Evolutionary conservation across 164 flowering plant species (phyloP).

Genomic region (Houttuynia cordata): DNA sequence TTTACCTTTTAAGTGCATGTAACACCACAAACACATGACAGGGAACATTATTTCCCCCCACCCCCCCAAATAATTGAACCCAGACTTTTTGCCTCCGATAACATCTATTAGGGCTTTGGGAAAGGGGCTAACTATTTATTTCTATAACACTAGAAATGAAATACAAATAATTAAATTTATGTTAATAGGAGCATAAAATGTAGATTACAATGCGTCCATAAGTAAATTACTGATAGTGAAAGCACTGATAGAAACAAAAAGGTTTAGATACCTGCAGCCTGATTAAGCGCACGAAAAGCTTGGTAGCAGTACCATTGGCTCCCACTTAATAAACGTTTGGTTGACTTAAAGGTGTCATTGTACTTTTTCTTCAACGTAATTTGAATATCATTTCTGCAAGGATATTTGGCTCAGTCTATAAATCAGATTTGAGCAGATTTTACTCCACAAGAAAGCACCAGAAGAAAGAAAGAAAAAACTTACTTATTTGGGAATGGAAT

Average conservation of each 20-base stretch:
- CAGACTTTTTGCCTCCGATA: too few species aligned
- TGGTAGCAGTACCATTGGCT: slow-evolving; percentile 91
- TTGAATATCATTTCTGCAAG: slow-evolving; percentile 63
- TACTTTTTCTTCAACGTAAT: slow-evolving; percentile 75
- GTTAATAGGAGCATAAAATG: too few species aligned
- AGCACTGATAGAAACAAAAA: neutral
- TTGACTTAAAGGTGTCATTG: slow-evolving; percentile 61
- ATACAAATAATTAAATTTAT: too few species aligned
- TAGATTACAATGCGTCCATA: too few species aligned
- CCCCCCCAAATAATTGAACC: too few species aligned
- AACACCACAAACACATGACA: too few species aligned
- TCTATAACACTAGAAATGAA: too few species aligned
- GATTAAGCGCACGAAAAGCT: slow-evolving; percentile 95
- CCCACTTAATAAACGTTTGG: slow-evolving; percentile 74
- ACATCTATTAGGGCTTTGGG: too few species aligned
- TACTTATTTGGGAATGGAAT: slow-evolving; percentile 94
- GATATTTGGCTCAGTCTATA: neutral
- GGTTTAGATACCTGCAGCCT: slow-evolving; percentile 65
- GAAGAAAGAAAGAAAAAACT: slow-evolving; percentile 14
- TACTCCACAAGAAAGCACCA: neutral
- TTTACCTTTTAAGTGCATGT: too few species aligned
- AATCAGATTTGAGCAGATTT: neutral
- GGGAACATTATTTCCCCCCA: too few species aligned
- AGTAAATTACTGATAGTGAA: too few species aligned
- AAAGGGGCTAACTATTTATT: too few species aligned